Percentiles rank a stretch among this genome's conserved stretches.
phyloP scores from a whole-genome alignment of 2,329 filamentous ascomycete genomes.

The Graphilbum sp. region DNA sequence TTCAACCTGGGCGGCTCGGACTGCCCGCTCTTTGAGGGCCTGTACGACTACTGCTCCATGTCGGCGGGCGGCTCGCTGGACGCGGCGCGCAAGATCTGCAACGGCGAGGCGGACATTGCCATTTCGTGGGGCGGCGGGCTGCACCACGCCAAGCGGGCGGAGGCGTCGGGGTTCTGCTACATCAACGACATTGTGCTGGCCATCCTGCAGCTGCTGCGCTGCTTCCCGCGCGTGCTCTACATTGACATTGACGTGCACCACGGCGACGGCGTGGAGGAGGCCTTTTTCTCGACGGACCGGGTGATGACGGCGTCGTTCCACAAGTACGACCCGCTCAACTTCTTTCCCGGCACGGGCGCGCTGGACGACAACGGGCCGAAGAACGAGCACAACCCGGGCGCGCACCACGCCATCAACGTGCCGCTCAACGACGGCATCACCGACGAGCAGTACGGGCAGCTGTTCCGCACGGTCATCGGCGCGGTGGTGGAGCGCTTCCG shows the following conservation, averaged over 20 bases:
- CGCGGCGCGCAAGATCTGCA: constrained; percentile 75
- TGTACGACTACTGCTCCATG: constrained; percentile 89
- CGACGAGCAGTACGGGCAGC: constrained; percentile 70
- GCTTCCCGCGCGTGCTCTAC: constrained; percentile 75
- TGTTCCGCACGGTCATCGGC: constrained; percentile 71
- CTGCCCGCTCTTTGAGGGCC: constrained; percentile 89
- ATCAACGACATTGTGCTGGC: constrained; percentile 97
- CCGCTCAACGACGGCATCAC: constrained; percentile 83
- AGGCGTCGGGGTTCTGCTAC: constrained; percentile 95
- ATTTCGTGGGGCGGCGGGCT: constrained; percentile 96
- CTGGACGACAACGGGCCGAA: constrained; percentile 72
- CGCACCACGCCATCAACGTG: constrained; percentile 81
- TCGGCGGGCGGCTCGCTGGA: constrained; percentile 85
- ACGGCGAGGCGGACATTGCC: constrained; percentile 80
- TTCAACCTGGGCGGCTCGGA: constrained; percentile 86
- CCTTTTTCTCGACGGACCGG: constrained; percentile 68
- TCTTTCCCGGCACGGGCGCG: constrained; percentile 85
- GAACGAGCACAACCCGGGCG: constrained; percentile 70
- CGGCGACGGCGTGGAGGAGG: constrained; percentile 72
- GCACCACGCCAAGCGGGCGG: constrained; percentile 88
- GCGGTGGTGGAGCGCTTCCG: constrained; percentile 67
- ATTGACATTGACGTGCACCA: constrained; percentile 86
- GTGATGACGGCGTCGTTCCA: constrained; percentile 90
- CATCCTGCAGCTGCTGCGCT: constrained; percentile 71
- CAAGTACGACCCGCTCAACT: constrained; percentile 72